Conservation (phyloP, 805 yeast genomes). For the Kodamaea fukazawae region DNA sequence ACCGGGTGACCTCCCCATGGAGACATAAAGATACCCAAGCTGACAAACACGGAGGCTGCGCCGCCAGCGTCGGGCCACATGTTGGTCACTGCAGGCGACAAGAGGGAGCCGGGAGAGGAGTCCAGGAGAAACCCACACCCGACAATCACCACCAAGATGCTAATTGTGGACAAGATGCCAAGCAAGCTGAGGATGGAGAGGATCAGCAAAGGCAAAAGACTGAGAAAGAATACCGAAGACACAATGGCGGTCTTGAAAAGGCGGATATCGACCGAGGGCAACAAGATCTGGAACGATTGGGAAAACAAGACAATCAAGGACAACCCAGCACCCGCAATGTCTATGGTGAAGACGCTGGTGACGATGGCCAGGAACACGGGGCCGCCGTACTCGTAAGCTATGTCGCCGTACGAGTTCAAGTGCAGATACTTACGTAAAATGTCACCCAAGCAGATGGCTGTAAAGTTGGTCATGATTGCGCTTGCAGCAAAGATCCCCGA, state of each 20-base stretch:
- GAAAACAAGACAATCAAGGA: slow-evolving; percentile 79
- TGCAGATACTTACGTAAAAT: slow-evolving; percentile 81
- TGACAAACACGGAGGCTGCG: slow-evolving; percentile 51
- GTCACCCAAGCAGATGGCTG: slow-evolving; percentile 69
- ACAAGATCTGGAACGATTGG: slow-evolving; percentile 59
- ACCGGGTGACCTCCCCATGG: slow-evolving; percentile 87
- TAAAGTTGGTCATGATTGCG: slow-evolving; percentile 69
- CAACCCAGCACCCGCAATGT: slow-evolving; percentile 78
- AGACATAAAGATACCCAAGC: slow-evolving; percentile 69
- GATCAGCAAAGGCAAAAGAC: slow-evolving; percentile 72
- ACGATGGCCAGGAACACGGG: slow-evolving; percentile 67
- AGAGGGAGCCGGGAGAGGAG: slow-evolving; percentile 70
- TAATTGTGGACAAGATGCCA: slow-evolving; percentile 69
- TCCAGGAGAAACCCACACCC: slow-evolving; percentile 62
- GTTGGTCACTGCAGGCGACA: slow-evolving; percentile 61
- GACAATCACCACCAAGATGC: slow-evolving; percentile 57
- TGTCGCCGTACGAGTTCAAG: slow-evolving; percentile 81
- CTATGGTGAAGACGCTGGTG: slow-evolving; percentile 71
- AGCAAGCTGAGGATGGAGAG: slow-evolving; percentile 65
- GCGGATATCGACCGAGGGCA: slow-evolving; percentile 13
- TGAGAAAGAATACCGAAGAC: slow-evolving; percentile 39
- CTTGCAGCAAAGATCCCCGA: slow-evolving; percentile 53
- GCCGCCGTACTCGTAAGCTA: slow-evolving; percentile 85
- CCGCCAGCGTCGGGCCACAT: slow-evolving; percentile 56
- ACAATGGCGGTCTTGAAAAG: slow-evolving; percentile 29